Evolutionary conservation across 140 eudicot species (phyloP).

Genomic region (Anethum foeniculum): DNA sequence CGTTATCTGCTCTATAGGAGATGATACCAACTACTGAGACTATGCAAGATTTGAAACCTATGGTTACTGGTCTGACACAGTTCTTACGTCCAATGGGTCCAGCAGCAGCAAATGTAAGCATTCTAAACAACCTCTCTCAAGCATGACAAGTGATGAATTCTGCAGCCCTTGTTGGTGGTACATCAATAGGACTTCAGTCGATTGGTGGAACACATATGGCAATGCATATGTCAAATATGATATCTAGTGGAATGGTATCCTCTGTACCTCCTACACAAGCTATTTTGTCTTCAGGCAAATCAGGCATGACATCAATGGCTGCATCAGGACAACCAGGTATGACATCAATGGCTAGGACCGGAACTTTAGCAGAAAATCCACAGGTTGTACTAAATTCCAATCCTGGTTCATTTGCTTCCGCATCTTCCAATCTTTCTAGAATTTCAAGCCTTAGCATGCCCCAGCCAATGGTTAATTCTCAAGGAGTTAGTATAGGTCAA

Average conservation of each 20-base stretch:
- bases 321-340: slow-evolving; percentile 73
- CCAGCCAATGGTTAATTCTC: slow-evolving; percentile 63
- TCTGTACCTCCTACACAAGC: slow-evolving; percentile 64
- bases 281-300: slow-evolving; percentile 21
- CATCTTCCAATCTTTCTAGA: slow-evolving; percentile 53
- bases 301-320: slow-evolving; percentile 1
- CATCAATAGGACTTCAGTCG: slow-evolving; percentile 68
- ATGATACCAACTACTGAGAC: slow-evolving; percentile 42
- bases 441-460: slow-evolving; percentile 46
- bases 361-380: slow-evolving; percentile 34
- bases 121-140: slow-evolving; percentile 70
- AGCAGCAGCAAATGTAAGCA: slow-evolving; percentile 51
- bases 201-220: slow-evolving; percentile 76
- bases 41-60: slow-evolving; percentile 64
- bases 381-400: slow-evolving; percentile 34
- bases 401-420: slow-evolving; percentile 49
- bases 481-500: slow-evolving; percentile 67
- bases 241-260: slow-evolving; percentile 82
- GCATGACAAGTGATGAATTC: slow-evolving; percentile 58
- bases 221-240: slow-evolving; percentile 82
- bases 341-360: slow-evolving; percentile 45
- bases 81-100: slow-evolving; percentile 55
- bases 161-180: slow-evolving; percentile 69
- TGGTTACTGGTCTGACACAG: slow-evolving; percentile 44
- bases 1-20: slow-evolving; percentile 70